These are phyloP conservation scores for Lasiosphaeriaceae sp. DNA, from an alignment of 495 filamentous ascomycete species.

Conservation along the genomic window DNA sequence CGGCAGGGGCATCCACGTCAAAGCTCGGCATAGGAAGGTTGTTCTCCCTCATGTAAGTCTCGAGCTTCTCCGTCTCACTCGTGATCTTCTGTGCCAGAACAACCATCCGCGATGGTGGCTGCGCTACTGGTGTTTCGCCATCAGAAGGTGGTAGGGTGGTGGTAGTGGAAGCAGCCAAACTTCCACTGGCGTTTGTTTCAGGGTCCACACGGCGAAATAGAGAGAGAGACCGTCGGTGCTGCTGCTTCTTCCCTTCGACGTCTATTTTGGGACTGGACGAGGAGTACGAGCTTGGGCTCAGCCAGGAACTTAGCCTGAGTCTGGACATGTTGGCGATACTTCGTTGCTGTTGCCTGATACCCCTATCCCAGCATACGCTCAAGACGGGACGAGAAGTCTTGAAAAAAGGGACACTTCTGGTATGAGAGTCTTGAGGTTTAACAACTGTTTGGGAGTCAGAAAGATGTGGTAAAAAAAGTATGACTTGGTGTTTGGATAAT, in stretches of 20 bases:
- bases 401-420: too few species aligned
- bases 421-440: too few species aligned
- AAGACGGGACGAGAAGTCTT: too few species aligned
- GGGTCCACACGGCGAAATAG: neutral
- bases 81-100: conserved; percentile 36
- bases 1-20: conserved; percentile 32
- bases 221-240: conserved; percentile 25
- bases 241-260: conserved; percentile 27
- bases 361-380: neutral
- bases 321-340: conserved; percentile 28
- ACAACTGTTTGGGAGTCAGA: neutral
- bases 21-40: conserved; percentile 34
- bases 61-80: conserved; percentile 37
- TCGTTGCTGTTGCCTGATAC: neutral
- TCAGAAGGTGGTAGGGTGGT: too few species aligned
- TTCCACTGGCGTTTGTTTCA: too few species aligned
- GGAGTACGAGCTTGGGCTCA: conserved; percentile 21
- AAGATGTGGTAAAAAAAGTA: neutral
- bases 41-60: conserved; percentile 36
- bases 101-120: conserved; percentile 31
- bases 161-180: too few species aligned
- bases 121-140: conserved; percentile 1
- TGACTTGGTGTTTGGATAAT: neutral
- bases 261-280: conserved; percentile 12
- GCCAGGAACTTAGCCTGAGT: conserved; percentile 31